These are phyloP conservation scores for Amanita thiersii DNA, from an alignment of 768 basidiomycete genomes.

Conservation along the genomic window DNA sequence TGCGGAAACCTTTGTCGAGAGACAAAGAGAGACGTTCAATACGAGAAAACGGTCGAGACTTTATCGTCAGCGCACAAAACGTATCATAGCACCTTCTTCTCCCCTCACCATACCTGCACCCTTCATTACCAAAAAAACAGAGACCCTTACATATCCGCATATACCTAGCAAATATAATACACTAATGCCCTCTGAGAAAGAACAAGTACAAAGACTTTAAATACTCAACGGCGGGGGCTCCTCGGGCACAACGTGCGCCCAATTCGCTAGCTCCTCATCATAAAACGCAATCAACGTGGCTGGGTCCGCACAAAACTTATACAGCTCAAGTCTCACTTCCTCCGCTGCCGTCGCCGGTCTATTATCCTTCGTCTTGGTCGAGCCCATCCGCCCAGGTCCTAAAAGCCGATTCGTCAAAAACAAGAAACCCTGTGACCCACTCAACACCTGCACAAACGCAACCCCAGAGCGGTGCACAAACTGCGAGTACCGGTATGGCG, in stretches of 20 bases:
- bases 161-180: neutral
- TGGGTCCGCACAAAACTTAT: slow-evolving; percentile 58
- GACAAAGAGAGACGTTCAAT: slow-evolving; percentile 59
- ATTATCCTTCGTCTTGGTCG: slow-evolving; percentile 46
- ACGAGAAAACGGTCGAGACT: slow-evolving; percentile 63
- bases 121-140: neutral
- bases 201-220: slow-evolving; percentile 12
- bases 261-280: slow-evolving; percentile 52
- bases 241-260: slow-evolving; percentile 30
- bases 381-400: slow-evolving; percentile 58
- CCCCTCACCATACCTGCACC: neutral
- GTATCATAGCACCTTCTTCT: slow-evolving; percentile 31
- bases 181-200: neutral
- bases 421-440: slow-evolving; percentile 70
- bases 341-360: slow-evolving; percentile 53
- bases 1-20: slow-evolving; percentile 68
- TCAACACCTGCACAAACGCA: slow-evolving; percentile 85
- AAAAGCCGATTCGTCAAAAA: slow-evolving; percentile 88
- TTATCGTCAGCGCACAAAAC: slow-evolving; percentile 56
- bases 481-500: slow-evolving; percentile 75
- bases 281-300: slow-evolving; percentile 56
- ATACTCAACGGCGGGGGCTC: slow-evolving; percentile 50
- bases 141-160: neutral
- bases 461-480: slow-evolving; percentile 88
- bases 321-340: slow-evolving; percentile 49